phyloP scores from a whole-genome alignment of 495 filamentous ascomycete genomes.

The Daldinia vernicosa region DNA sequence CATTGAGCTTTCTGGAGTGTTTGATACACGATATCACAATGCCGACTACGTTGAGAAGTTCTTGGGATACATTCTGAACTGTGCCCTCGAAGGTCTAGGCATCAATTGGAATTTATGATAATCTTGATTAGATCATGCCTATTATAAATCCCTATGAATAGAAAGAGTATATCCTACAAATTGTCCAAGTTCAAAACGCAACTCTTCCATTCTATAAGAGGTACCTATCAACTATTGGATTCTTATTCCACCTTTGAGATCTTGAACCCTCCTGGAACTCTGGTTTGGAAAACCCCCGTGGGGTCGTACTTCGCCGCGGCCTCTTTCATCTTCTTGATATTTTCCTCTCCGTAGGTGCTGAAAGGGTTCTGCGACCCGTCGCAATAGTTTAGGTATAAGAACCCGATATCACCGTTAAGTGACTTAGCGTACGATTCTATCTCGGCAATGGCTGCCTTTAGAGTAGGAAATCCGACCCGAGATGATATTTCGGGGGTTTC shows the following conservation, averaged over 20 bases:
- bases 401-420: slow-evolving; percentile 10
- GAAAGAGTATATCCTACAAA: not conserved
- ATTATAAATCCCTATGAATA: not conserved
- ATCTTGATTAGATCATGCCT: not conserved
- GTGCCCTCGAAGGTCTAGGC: slow-evolving; percentile 10
- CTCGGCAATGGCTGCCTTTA: slow-evolving; percentile 10
- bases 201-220: not conserved
- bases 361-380: slow-evolving; percentile 54
- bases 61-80: slow-evolving; percentile 14
- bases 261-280: slow-evolving; percentile 46
- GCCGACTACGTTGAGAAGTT: slow-evolving; percentile 14
- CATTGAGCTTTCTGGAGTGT: slow-evolving; percentile 28
- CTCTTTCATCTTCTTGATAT: slow-evolving; percentile 48
- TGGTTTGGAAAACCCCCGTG: slow-evolving; percentile 54
- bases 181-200: not conserved
- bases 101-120: not conserved
- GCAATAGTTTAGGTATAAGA: slow-evolving; percentile 53
- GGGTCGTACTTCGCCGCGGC: slow-evolving; percentile 60
- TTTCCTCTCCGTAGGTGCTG: slow-evolving; percentile 56
- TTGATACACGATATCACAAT: slow-evolving; percentile 33
- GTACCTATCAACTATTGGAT: not conserved
- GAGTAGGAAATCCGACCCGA: not conserved
- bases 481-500: slow-evolving; percentile 28
- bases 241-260: slow-evolving; percentile 23
- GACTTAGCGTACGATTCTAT: slow-evolving; percentile 13